Evolutionary conservation across 1,139 yeast genomes (phyloP), one percentile per base, ranked within the genome.

Genomic region (Geotrichum candidum): DNA sequence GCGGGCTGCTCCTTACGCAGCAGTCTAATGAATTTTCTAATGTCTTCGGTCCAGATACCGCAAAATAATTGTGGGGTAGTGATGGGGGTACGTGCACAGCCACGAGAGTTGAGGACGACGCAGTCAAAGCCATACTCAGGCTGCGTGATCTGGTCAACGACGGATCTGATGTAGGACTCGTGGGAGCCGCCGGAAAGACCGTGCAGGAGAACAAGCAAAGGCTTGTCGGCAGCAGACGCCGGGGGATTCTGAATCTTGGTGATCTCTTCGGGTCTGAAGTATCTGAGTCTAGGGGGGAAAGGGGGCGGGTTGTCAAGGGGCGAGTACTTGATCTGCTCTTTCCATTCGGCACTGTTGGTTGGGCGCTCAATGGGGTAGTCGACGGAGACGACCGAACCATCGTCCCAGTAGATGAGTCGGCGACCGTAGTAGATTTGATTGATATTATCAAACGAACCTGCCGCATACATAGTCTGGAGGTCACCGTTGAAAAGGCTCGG

Each of bases 111-210:
- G 65, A 89, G 74, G 15, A 91, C 96, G 38, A 85, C 88, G 18
- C 85, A 82, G 66, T 89, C 95, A 78, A 84, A 83, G 27, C 70
- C 71, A 31, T 63, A 62, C 22, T 65, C 62, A 7, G 65, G 57
- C 7, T 57, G 31, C 6, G 62, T 59, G 52, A 75, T 64, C 55
- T 66, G 67, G 53, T 68, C 63, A 53, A 74, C 67, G 10, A 72
- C 68, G 63, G 92, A 85, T 64, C 96, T 83, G 62, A 91, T 87
- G 69, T 91, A 85, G 1, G 94, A 84, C 72, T 92, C 97, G 68
- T 90, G 96, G 25, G 96, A 87, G 0, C 97, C 97, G 25, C 97
- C 97, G 4, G 90, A 92, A 51, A 92, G 81, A 0, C 97, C 98
- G 71, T 92, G 97, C 58, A 87, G 76, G 5, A 87, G 79, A 31